A percentile compares a stretch with the other conserved stretches of the same genome.
Conservation (phyloP, 176 grass and related monocot genomes). For the Hyparrhenia diplandra region DNA sequence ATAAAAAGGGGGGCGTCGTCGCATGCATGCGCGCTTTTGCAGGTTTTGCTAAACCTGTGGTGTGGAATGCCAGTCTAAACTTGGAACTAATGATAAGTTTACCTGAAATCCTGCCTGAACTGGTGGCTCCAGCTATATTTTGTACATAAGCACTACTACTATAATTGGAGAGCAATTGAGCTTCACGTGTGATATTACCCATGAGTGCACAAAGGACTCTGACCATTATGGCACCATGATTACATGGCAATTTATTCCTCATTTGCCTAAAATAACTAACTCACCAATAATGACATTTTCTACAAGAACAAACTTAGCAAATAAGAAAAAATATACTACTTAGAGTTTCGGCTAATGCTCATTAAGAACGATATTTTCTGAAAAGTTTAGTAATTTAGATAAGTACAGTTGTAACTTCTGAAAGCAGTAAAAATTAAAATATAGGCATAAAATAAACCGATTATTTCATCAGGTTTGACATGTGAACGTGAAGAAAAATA, state of each 20-base stretch:
- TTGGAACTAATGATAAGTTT: slow-evolving; percentile 17
- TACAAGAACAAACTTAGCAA: too few species aligned
- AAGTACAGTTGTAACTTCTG: not conserved
- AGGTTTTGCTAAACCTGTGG: slow-evolving; percentile 26
- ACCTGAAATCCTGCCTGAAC: not conserved
- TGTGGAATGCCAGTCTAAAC: slow-evolving; percentile 4
- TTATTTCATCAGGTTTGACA: not conserved
- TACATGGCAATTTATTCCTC: too few species aligned
- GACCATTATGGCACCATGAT: too few species aligned
- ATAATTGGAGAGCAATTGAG: not conserved
- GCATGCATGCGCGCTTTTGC: not conserved
- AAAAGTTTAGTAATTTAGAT: too few species aligned
- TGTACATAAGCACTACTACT: not conserved
- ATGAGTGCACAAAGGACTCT: not conserved
- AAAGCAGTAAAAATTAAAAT: not conserved
- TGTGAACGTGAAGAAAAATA: not conserved
- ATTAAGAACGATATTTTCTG: too few species aligned
- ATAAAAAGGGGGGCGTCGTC: slow-evolving; percentile 18
- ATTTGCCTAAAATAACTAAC: too few species aligned
- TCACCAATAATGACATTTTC: too few species aligned
- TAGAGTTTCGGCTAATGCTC: too few species aligned
- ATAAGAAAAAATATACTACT: too few species aligned
- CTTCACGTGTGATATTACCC: not conserved
- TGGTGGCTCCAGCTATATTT: not conserved
- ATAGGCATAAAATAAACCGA: too few species aligned